Evolutionary conservation across 2,329 filamentous ascomycete genomes (phyloP).

Genomic region (Monilinia polystroma): DNA sequence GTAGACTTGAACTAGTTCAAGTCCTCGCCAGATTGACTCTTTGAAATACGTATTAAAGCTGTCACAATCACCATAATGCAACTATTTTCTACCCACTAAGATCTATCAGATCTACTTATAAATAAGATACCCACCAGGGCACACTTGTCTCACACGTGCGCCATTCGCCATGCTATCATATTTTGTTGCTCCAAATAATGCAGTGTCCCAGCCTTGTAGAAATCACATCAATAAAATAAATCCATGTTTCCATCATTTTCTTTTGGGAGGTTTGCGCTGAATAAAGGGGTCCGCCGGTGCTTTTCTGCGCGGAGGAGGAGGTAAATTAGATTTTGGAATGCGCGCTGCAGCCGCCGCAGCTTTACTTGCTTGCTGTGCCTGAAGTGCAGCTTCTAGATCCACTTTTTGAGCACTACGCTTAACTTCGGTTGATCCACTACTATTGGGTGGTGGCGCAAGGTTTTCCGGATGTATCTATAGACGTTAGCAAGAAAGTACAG

Average conservation of each 20-base stretch:
- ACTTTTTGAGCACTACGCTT: slow-evolving; percentile 6
- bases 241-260: slow-evolving; percentile 11
- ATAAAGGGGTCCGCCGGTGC: slow-evolving; percentile 30
- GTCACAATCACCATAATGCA: slow-evolving; percentile 17
- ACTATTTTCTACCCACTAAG: slow-evolving; percentile 12
- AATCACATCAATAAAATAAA: background rate
- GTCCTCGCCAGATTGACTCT: background rate
- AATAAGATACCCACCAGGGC: background rate
- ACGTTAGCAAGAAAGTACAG: background rate
- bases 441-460: slow-evolving; percentile 4
- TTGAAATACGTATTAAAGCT: background rate
- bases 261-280: slow-evolving; percentile 26
- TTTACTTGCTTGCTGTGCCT: slow-evolving; percentile 22
- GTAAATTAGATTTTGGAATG: slow-evolving; percentile 13
- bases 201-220: background rate
- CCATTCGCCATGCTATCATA: slow-evolving; percentile 12
- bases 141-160: slow-evolving; percentile 9
- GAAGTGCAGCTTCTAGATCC: slow-evolving; percentile 22
- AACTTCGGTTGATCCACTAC: background rate
- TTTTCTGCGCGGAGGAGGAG: slow-evolving; percentile 27
- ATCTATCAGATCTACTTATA: slow-evolving; percentile 12
- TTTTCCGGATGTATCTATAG: slow-evolving; percentile 4
- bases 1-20: background rate
- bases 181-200: background rate
- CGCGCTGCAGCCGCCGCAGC: slow-evolving; percentile 20